These are phyloP conservation scores for Chytriomyces sp. DNA, from an alignment of 192 early-diverging fungal species.

Conservation along the genomic window DNA sequence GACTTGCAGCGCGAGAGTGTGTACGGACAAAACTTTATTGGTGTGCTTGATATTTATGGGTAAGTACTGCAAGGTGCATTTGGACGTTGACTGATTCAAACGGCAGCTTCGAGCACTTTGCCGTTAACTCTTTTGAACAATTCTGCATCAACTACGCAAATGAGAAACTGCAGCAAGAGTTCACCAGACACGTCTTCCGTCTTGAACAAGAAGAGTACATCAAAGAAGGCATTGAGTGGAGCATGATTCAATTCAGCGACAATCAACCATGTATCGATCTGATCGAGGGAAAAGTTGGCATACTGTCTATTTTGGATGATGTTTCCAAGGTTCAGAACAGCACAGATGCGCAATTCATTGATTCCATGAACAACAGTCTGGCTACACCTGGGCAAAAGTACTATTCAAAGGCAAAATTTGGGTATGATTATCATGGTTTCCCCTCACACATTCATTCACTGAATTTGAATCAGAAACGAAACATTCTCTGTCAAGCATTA, in stretches of 20 bases:
- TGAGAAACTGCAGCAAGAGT: constrained; percentile 94
- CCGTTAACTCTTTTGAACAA: constrained; percentile 92
- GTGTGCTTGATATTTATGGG: constrained; percentile 93
- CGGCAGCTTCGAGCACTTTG: constrained; percentile 55
- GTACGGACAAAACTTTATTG: constrained; percentile 68
- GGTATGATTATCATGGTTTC: too few species aligned
- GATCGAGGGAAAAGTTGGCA: constrained; percentile 80
- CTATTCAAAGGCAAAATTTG: constrained; percentile 81
- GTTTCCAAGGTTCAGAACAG: constrained; percentile 83
- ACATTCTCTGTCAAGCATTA: constrained; percentile 87
- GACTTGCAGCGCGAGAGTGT: constrained; percentile 58
- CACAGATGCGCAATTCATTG: constrained; percentile 77
- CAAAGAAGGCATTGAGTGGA: constrained; percentile 49
- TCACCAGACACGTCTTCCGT: constrained; percentile 91
- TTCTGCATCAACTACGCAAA: constrained; percentile 89
- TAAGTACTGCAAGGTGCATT: background rate
- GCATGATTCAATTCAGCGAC: constrained; percentile 89
- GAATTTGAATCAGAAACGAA: too few species aligned
- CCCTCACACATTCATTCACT: too few species aligned
- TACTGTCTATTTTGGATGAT: constrained; percentile 92
- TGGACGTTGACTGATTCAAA: background rate
- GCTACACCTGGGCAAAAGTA: constrained; percentile 37
- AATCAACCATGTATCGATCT: constrained; percentile 94
- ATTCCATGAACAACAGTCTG: constrained; percentile 75
- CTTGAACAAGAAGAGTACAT: constrained; percentile 95